Conservation (phyloP, 441 rosid species). For the Brassica hybrid region DNA sequence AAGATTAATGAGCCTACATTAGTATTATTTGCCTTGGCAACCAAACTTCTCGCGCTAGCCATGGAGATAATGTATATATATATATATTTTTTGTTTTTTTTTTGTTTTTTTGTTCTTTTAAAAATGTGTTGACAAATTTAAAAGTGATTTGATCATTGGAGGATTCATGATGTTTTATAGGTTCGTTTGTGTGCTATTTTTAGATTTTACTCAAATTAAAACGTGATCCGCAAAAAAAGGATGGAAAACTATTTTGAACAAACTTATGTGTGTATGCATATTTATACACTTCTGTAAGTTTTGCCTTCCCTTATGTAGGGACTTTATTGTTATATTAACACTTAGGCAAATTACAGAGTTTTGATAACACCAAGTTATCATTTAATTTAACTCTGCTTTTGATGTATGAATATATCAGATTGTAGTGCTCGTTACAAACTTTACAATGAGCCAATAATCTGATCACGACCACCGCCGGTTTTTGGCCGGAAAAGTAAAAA, state of each 20-base stretch:
- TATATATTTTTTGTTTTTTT: too few relatives aligned
- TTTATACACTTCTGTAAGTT: background rate
- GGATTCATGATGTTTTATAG: constrained; percentile 24
- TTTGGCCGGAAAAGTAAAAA: background rate
- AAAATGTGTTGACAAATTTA: constrained; percentile 23
- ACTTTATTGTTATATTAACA: background rate
- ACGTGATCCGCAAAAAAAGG: background rate
- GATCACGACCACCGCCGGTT: background rate
- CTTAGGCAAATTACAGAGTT: background rate
- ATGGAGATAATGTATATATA: constrained; percentile 40
- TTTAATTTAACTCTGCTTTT: background rate
- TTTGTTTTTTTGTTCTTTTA: constrained; percentile 19
- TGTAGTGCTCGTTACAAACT: background rate
- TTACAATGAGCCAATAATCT: background rate
- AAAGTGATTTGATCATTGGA: constrained; percentile 25
- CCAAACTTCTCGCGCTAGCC: constrained; percentile 40
- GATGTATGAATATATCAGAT: too few relatives aligned
- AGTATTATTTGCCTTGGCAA: constrained; percentile 24
- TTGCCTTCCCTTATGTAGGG: background rate
- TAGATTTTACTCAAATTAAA: background rate
- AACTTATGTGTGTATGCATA: too few relatives aligned
- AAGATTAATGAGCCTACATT: constrained; percentile 33
- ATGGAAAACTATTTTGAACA: background rate
- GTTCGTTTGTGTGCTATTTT: constrained; percentile 27
- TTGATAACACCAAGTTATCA: background rate